Conservation (phyloP, 2,329 filamentous ascomycete genomes). For the Colletotrichum sp. region DNA sequence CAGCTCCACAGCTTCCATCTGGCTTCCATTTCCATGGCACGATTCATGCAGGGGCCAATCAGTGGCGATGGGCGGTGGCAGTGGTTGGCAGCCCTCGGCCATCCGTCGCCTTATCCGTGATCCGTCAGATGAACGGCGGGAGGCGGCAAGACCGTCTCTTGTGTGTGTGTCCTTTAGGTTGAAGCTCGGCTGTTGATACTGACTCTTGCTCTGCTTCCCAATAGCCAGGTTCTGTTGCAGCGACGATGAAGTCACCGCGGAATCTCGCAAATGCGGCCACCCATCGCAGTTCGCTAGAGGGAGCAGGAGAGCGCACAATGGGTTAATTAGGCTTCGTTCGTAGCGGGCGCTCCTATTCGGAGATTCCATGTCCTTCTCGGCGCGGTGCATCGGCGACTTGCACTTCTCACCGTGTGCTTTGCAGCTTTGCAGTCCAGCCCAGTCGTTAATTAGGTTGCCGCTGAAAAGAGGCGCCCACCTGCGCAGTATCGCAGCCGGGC, state of each 20-base stretch:
- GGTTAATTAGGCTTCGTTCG: background rate
- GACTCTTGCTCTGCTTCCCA: background rate
- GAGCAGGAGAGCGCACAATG: background rate
- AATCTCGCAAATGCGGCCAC: background rate
- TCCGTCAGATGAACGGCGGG: constrained; percentile 6
- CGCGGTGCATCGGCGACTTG: background rate
- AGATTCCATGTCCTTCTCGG: background rate
- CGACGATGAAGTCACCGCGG: background rate
- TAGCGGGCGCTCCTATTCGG: background rate
- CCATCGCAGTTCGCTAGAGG: background rate
- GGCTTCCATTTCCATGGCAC: constrained; percentile 12
- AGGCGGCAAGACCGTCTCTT: constrained; percentile 2
- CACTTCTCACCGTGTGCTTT: background rate
- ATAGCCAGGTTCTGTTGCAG: background rate
- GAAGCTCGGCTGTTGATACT: background rate
- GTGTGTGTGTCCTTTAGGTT: background rate
- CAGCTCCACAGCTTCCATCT: constrained; percentile 12
- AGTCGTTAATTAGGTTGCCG: background rate
- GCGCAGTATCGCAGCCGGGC: background rate
- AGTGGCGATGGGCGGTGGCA: background rate
- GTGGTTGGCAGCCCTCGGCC: background rate
- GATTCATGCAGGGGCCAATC: constrained; percentile 18
- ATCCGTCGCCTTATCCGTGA: constrained; percentile 1
- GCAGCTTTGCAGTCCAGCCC: background rate
- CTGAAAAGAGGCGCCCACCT: background rate